phyloP scores from a whole-genome alignment of 306 rosid genomes.

The Lathyrus aphaca region DNA sequence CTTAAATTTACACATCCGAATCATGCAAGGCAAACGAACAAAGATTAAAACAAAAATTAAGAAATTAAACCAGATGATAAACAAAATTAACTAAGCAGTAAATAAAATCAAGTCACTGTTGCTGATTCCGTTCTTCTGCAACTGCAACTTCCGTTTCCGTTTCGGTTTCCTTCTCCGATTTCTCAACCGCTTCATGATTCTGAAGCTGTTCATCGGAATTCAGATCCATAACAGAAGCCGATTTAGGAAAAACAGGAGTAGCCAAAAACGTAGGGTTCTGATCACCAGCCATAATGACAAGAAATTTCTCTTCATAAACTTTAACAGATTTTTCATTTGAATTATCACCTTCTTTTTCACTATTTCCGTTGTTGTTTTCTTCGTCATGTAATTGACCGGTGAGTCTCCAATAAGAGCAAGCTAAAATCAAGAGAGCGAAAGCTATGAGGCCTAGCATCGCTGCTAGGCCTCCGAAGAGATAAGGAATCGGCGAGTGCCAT shows the following conservation, averaged over 20 bases:
- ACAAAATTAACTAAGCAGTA: neutral
- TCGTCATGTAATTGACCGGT: slow-evolving; percentile 34
- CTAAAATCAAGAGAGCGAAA: slow-evolving; percentile 75
- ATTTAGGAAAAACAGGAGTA: slow-evolving; percentile 58
- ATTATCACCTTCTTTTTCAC: slow-evolving; percentile 48
- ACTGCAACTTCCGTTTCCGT: neutral
- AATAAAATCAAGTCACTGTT: neutral
- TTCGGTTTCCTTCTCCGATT: slow-evolving; percentile 42
- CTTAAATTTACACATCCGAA: slow-evolving; percentile 56
- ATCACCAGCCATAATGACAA: slow-evolving; percentile 94
- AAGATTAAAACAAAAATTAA: no score
- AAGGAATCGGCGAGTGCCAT: slow-evolving; percentile 95
- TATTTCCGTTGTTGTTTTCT: slow-evolving; percentile 41
- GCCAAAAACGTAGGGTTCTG: slow-evolving; percentile 76
- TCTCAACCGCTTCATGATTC: slow-evolving; percentile 34
- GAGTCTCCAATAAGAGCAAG: slow-evolving; percentile 79
- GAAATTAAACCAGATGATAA: neutral
- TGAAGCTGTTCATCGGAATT: neutral
- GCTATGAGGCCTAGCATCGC: slow-evolving; percentile 84
- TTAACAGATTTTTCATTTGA: slow-evolving; percentile 28
- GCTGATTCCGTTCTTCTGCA: neutral
- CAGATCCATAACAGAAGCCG: slow-evolving; percentile 3
- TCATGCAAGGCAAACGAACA: slow-evolving; percentile 29
- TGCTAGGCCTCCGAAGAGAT: slow-evolving; percentile 83
- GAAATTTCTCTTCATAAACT: slow-evolving; percentile 67